Conservation (phyloP, 2,329 filamentous ascomycete genomes). For the Xylariaceae sp. region DNA sequence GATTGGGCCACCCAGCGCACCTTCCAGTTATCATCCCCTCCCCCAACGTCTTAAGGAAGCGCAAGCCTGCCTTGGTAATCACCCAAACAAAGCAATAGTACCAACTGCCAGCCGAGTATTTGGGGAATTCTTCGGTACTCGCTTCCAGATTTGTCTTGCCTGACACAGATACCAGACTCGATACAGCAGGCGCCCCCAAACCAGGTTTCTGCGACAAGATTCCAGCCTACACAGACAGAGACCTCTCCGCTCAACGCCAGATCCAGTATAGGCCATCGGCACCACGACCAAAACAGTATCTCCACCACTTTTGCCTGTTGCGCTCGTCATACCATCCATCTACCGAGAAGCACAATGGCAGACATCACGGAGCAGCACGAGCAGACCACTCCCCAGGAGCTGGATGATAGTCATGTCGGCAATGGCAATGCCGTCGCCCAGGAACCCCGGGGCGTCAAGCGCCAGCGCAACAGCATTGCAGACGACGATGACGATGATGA, state of each 20-base stretch:
- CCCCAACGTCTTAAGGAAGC: slow-evolving; percentile 10
- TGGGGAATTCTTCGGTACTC: slow-evolving; percentile 36
- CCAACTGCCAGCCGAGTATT: slow-evolving; percentile 13
- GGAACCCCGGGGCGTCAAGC: slow-evolving; percentile 83
- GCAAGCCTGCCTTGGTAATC: slow-evolving; percentile 18
- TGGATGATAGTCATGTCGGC: slow-evolving; percentile 68
- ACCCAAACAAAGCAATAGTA: slow-evolving; percentile 20
- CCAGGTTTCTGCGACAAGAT: slow-evolving; percentile 50
- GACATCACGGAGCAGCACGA: slow-evolving; percentile 76
- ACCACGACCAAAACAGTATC: slow-evolving; percentile 61
- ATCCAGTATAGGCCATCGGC: slow-evolving; percentile 63
- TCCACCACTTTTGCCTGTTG: slow-evolving; percentile 53
- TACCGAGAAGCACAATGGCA: slow-evolving; percentile 51
- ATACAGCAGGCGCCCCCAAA: slow-evolving; percentile 45
- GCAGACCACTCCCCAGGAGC: slow-evolving; percentile 66
- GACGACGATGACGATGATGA: slow-evolving; percentile 98
- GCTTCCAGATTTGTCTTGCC: slow-evolving; percentile 39
- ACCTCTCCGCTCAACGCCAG: slow-evolving; percentile 52
- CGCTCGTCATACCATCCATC: slow-evolving; percentile 43
- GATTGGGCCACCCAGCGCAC: slow-evolving; percentile 14
- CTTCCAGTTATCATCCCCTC: slow-evolving; percentile 6
- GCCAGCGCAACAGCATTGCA: slow-evolving; percentile 70
- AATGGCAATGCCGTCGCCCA: slow-evolving; percentile 62
- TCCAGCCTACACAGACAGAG: slow-evolving; percentile 39
- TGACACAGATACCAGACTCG: slow-evolving; percentile 40